These are phyloP conservation scores for Myxozyma sirexii DNA, from an alignment of 805 yeast genomes.

Conservation along the genomic window DNA sequence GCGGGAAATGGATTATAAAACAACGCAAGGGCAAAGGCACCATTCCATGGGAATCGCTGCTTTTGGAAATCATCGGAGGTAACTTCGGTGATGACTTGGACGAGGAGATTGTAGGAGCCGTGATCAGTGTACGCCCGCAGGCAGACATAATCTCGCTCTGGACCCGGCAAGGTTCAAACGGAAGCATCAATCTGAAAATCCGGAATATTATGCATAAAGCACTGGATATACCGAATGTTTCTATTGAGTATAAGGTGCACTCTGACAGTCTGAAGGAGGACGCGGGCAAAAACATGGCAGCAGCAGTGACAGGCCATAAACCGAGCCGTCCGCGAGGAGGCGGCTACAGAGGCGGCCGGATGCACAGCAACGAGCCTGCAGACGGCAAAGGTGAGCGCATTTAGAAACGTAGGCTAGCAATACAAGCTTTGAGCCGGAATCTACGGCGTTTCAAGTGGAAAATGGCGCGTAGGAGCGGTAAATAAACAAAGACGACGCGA, in stretches of 20 bases:
- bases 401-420: not conserved
- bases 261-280: conserved; percentile 39
- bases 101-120: conserved; percentile 57
- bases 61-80: conserved; percentile 52
- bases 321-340: conserved; percentile 11
- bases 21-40: conserved; percentile 55
- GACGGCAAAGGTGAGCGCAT: not conserved
- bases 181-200: conserved; percentile 38
- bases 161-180: conserved; percentile 51
- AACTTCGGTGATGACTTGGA: conserved; percentile 49
- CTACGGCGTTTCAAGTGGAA: not conserved
- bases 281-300: conserved; percentile 26
- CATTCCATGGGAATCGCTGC: conserved; percentile 47
- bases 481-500: not conserved
- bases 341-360: conserved; percentile 6
- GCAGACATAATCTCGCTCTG: conserved; percentile 60
- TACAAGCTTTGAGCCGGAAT: not conserved
- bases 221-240: conserved; percentile 27
- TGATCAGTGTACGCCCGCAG: conserved; percentile 59
- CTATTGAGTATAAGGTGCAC: conserved; percentile 41
- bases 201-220: conserved; percentile 33
- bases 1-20: conserved; percentile 91
- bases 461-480: not conserved
- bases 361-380: not conserved
- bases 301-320: conserved; percentile 12